Base-by-base conservation (phyloP, 305 asterid species). In the Fraxinus platypoda region DNA sequence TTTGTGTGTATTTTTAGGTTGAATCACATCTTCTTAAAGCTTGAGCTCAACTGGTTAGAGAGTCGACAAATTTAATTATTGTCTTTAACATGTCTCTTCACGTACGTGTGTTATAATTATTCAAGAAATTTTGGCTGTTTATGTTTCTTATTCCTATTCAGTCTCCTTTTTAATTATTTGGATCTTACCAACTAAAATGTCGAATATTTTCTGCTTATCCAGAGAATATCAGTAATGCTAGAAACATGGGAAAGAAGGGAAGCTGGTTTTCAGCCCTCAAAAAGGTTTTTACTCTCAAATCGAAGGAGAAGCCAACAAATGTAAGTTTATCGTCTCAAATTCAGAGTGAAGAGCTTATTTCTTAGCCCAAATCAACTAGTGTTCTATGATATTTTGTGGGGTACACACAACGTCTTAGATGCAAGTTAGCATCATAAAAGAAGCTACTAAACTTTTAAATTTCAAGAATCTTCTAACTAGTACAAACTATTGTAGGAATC, bases 231-330 rank as follows among this genome's bases (percentile, higher is more conserved):
- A 87, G 93, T 92, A 91, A 92, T 93, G 98, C 95, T 91, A 86
- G 87, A 83, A 87, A 81, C 76, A 95, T 94, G 99, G 98, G 98
- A 87, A 93, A 93, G 95, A 95, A 89, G 92, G 94, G 98, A 83
- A 92, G 95, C 91, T 94, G 97, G 98, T 87, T 90, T 90, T 93
- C 98, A 85, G 95, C 97, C 85, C 90, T 95, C 92, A 95, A 91
- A 85, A 91, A 87, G 90, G 91, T 91, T 85, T 95, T 95, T 77
- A 84, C 91, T 8, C 88, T 88, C 87, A 86, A 75, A 83, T 91
- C 97, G 12, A 94, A 92, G 88, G 97, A 93, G 41, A 95, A 94
- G 91, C 87, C 82, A 70, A 75, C 82, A 26, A 87, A 86, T 87
- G 99, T 95, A 85, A 93, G 96, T 86, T 34, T 34, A 75, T 26